Base-by-base conservation (phyloP, 495 filamentous ascomycete species). In the Aspergillus baeticus region DNA sequence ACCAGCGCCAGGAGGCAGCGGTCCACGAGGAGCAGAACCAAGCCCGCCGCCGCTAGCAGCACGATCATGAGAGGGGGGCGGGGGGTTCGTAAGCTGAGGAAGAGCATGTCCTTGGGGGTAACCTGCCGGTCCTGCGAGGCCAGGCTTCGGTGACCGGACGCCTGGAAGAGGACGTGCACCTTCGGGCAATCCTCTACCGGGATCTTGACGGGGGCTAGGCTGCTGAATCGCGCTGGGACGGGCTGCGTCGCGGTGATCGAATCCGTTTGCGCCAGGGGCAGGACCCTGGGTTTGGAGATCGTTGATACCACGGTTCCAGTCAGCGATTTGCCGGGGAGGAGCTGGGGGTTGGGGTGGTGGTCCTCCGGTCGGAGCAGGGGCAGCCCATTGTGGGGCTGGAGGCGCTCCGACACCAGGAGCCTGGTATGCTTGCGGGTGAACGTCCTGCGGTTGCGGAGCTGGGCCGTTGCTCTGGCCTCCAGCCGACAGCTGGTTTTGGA, bases 381-480 rank as follows among this genome's bases (percentile, higher is more conserved):
- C 81, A 46, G 85, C 87, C 91, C 91, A 98, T 64, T 96, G 90
- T 53, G 92, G 93, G 22, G 88, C 90, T 10, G 89, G 87, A 36
- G 88, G 87, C 10, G 77, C 82, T 37, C 84, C 83, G 26, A 86
- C 82, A 26, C 89, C 88, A 48, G 85, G 77, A 41, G 81, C 80
- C 64, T 92, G 88, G 62, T 95, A 93, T 18, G 89, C 87, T 64
- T 92, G 88, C 34, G 90, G 90, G 55, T 89, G 87, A n/a, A 92
- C 87, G 69, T 93, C 89, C 69, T 92, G 89, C 13, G 89, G 89
- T 56, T 89, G 77, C 51, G 89, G 89, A 26, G 84, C 86, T 15
- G 87, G 87, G 20, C 81, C 84, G 54, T 80, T 84, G 60, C 71
- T 81, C 64, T 88, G 87, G 51, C 80, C 84, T 35, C 84, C 82